Evolutionary conservation across 345 rosid species (phyloP).

Genomic region (Pistacia integerrima): DNA sequence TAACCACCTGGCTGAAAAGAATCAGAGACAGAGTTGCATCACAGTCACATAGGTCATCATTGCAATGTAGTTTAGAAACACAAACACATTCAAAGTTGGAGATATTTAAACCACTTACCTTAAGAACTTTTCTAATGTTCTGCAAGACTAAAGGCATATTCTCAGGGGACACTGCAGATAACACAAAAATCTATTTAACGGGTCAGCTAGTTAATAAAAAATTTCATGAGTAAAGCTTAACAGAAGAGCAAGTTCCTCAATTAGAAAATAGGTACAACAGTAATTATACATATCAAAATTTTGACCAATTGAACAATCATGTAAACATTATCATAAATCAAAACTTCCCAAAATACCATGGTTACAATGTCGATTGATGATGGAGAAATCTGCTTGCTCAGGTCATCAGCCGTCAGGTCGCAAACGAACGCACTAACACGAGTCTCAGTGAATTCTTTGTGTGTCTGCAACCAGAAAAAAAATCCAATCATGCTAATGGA

Average conservation of each 20-base stretch:
- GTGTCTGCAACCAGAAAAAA: slow-evolving; percentile 54
- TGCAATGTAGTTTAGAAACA: background rate
- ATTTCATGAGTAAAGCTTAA: background rate
- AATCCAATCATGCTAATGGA: slow-evolving; percentile 4
- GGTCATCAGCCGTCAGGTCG: slow-evolving; percentile 79
- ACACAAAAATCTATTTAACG: slow-evolving; percentile 85
- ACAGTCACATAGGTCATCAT: background rate
- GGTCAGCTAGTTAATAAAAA: slow-evolving; percentile 41
- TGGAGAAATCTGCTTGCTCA: slow-evolving; percentile 68
- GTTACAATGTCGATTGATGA: slow-evolving; percentile 85
- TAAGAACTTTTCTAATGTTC: slow-evolving; percentile 71
- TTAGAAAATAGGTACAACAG: background rate
- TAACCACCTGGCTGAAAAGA: slow-evolving; percentile 67
- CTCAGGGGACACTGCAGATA: slow-evolving; percentile 95
- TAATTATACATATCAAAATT: background rate
- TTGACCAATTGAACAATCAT: background rate
- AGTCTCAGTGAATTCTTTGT: slow-evolving; percentile 69
- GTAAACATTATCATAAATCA: slow-evolving; percentile 7
- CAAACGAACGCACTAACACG: slow-evolving; percentile 65
- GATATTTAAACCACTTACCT: slow-evolving; percentile 43
- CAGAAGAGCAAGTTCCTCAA: background rate
- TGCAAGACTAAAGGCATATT: slow-evolving; percentile 80
- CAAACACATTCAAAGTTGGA: background rate
- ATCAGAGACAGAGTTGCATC: slow-evolving; percentile 12
- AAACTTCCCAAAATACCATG: slow-evolving; percentile 58